phyloP scores from a whole-genome alignment of 768 basidiomycete genomes.

The Cystofilobasidium ferigula region DNA sequence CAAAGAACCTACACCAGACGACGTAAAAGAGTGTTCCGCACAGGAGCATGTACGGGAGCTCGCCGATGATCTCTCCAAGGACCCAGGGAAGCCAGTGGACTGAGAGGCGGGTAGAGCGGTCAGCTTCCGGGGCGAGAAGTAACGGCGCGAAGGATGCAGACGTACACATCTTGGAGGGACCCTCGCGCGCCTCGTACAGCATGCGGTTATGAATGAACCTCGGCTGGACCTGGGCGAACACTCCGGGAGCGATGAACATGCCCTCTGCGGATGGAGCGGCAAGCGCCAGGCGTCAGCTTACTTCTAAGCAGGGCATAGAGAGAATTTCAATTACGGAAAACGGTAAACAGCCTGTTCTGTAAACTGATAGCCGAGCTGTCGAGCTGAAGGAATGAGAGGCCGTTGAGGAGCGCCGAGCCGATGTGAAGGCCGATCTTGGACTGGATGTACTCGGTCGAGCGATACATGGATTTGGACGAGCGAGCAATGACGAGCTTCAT shows the following conservation, averaged over 20 bases:
- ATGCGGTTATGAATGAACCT: slow-evolving; percentile 37
- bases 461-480: slow-evolving; percentile 10
- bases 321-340: slow-evolving; percentile 8
- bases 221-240: slow-evolving; percentile 30
- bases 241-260: slow-evolving; percentile 26
- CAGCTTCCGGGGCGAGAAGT: too few species aligned
- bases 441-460: slow-evolving; percentile 31
- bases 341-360: slow-evolving; percentile 25
- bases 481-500: slow-evolving; percentile 16
- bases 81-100: slow-evolving; percentile 28
- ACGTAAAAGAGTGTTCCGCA: slow-evolving; percentile 32
- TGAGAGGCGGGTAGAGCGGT: too few species aligned
- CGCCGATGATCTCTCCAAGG: slow-evolving; percentile 33
- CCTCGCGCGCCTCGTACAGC: slow-evolving; percentile 39
- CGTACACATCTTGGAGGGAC: slow-evolving; percentile 37
- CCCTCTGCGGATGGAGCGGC: neutral
- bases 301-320: neutral
- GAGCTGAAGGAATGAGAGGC: slow-evolving; percentile 39
- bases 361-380: slow-evolving; percentile 25
- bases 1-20: neutral
- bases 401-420: slow-evolving; percentile 25
- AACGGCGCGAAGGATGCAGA: neutral
- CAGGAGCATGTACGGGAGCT: slow-evolving; percentile 31
- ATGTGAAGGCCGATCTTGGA: slow-evolving; percentile 19
- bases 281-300: too few species aligned